phyloP scores from a whole-genome alignment of 257 asterid genomes.

The Parsonsia alboflavescens region DNA sequence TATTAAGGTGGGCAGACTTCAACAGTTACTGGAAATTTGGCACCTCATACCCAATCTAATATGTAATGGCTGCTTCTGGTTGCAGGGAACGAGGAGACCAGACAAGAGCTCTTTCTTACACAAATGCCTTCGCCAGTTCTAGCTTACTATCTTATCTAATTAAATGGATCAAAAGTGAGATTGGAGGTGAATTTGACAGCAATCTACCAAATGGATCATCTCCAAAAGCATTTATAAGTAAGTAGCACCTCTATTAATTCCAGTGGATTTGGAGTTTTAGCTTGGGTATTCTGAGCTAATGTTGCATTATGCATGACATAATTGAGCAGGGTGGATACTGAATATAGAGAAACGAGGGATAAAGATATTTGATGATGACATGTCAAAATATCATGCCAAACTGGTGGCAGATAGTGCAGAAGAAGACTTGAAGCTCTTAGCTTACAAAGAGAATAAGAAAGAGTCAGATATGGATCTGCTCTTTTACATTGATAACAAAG shows the following conservation, averaged over 20 bases:
- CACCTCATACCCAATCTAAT: neutral
- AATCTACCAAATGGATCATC: slow-evolving; percentile 51
- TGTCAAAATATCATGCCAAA: slow-evolving; percentile 36
- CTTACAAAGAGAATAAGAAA: slow-evolving; percentile 19
- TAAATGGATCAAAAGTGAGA: slow-evolving; percentile 35
- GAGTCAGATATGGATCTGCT: slow-evolving; percentile 34
- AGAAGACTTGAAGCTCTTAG: slow-evolving; percentile 35
- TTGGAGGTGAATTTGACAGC: slow-evolving; percentile 29
- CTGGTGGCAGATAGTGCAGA: slow-evolving; percentile 27
- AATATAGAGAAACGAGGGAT: slow-evolving; percentile 53
- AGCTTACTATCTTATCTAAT: slow-evolving; percentile 38
- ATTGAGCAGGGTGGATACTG: slow-evolving; percentile 56
- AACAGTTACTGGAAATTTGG: neutral
- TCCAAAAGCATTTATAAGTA: slow-evolving; percentile 54
- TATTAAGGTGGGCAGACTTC: slow-evolving; percentile 35
- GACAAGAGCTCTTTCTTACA: slow-evolving; percentile 37
- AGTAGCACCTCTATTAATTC: slow-evolving; percentile 23
- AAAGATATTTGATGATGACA: slow-evolving; percentile 50
- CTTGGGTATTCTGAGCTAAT: neutral
- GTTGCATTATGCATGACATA: neutral
- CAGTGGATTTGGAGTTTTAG: neutral
- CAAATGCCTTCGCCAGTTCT: slow-evolving; percentile 53
- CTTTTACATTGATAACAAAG: slow-evolving; percentile 57
- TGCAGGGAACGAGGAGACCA: slow-evolving; percentile 53
- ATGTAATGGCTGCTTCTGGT: slow-evolving; percentile 12